Evolutionary conservation across 2,329 filamentous ascomycete genomes (phyloP), one percentile per base, ranked within the genome.

Genomic region (Trichoderma oligosporum): DNA sequence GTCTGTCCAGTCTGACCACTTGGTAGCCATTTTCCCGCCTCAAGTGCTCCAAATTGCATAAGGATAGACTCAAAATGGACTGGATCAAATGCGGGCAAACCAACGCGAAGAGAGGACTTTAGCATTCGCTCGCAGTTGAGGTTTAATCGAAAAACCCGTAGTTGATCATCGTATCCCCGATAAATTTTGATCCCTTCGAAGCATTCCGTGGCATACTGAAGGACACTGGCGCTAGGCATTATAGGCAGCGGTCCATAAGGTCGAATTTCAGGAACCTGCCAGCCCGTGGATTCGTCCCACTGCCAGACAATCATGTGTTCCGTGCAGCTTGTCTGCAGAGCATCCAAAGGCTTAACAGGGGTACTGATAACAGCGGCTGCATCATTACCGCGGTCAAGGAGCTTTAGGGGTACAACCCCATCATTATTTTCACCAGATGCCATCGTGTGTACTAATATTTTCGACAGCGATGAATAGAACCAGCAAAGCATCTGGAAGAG

Each of bases 121-220:
- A 78, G 74, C 71, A 84, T 84, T 64, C 89, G 85, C 63, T 78
- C 76, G 66, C 84, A 83, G 73, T 93, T 93, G 67, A 82, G 80
- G 62, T 85, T 76, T 0, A 88, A 86, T 11, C 89, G 84, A 80
- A 93, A 93, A 54, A 92, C 76, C 57, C 89, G 85, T 51, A 92
- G 79, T 65, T 81, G 82, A 65, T 86, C 86, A 70, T 93, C 88
- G 63, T 81, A 81, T 55, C 91, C 91, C 47, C 91, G 85, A 78
- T 91, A 95, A 47, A 84, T 83, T 74, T 95, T 96, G 64, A 82
- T 74, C 7, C 91, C 91, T 74, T 96, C 91, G 74, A 95, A 96
- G 73, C 91, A 95, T 73, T 93, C 88, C 39, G 90, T 95, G 8
- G 90, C 91, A 73, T 95, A 95, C 78, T 96, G 91, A 57, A 96